phyloP scores from a whole-genome alignment of 371 early-diverging fungal genomes.

The Basidiobolus heterosporus region DNA sequence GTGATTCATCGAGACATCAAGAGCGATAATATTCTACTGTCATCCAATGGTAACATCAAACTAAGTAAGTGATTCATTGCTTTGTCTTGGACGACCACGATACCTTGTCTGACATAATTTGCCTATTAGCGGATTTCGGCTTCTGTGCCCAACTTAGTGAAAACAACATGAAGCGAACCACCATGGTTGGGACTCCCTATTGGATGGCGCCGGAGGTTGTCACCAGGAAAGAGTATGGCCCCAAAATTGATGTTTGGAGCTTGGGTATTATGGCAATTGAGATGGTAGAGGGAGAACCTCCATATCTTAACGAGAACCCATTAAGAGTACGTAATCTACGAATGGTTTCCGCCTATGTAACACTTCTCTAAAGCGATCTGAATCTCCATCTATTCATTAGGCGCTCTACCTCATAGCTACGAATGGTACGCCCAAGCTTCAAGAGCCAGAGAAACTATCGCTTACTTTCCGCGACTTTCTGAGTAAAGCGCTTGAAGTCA shows the following conservation, averaged over 20 bases:
- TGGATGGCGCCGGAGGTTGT: conserved; percentile 97
- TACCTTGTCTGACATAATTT: not conserved
- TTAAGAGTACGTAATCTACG: conserved; percentile 24
- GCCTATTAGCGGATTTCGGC: conserved; percentile 72
- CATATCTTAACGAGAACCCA: conserved; percentile 86
- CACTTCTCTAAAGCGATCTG: not conserved
- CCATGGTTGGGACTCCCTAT: conserved; percentile 87
- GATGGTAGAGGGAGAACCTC: conserved; percentile 85
- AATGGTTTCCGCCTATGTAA: not conserved
- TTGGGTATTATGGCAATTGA: conserved; percentile 92
- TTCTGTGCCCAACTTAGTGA: conserved; percentile 85
- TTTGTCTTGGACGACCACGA: not conserved
- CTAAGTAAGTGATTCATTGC: conserved; percentile 39
- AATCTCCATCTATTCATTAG: too few species aligned
- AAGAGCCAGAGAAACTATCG: conserved; percentile 72
- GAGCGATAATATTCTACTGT: conserved; percentile 85
- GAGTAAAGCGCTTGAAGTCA: conserved; percentile 64
- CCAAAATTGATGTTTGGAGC: conserved; percentile 94
- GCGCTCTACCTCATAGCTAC: conserved; percentile 91
- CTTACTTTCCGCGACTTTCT: conserved; percentile 72
- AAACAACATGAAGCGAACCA: conserved; percentile 59
- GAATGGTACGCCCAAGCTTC: conserved; percentile 83
- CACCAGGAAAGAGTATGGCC: conserved; percentile 79
- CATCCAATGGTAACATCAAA: conserved; percentile 77
- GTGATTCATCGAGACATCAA: conserved; percentile 97